Evolutionary conservation across 1,139 yeast genomes (phyloP).

Genomic region (Geotrichum australiense): DNA sequence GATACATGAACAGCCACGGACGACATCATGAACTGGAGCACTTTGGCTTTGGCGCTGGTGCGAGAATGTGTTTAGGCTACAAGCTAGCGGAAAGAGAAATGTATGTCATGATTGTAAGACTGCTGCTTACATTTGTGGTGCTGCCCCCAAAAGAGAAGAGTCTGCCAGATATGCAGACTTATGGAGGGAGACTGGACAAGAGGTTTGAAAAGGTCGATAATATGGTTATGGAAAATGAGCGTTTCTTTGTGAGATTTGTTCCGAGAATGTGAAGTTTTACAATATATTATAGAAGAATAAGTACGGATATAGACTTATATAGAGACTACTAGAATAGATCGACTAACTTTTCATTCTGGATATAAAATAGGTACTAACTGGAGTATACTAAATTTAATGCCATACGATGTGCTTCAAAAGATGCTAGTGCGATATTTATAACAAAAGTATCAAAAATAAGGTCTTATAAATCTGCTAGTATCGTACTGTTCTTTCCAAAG

Average conservation of each 20-base stretch:
- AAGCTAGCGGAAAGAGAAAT: slow-evolving; percentile 56
- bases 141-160: slow-evolving; percentile 37
- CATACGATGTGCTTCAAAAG: too few relatives aligned
- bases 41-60: slow-evolving; percentile 63
- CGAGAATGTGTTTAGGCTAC: slow-evolving; percentile 63
- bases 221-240: slow-evolving; percentile 53
- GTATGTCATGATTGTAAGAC: slow-evolving; percentile 42
- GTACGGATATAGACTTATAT: not conserved
- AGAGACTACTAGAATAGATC: too few relatives aligned
- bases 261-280: slow-evolving; percentile 20
- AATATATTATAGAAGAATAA: not conserved
- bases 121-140: slow-evolving; percentile 39
- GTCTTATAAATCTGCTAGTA: too few relatives aligned
- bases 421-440: too few relatives aligned
- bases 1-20: slow-evolving; percentile 38
- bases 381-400: too few relatives aligned
- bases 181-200: slow-evolving; percentile 46
- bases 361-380: too few relatives aligned
- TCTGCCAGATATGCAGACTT: not conserved
- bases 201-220: slow-evolving; percentile 46
- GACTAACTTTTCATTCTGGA: too few relatives aligned
- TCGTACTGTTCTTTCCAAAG: too few relatives aligned
- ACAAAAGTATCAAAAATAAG: too few relatives aligned
- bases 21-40: slow-evolving; percentile 31
- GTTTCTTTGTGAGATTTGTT: slow-evolving; percentile 37